phyloP scores from a whole-genome alignment of 2,329 filamentous ascomycete genomes.

The Lachnellula cervina region DNA sequence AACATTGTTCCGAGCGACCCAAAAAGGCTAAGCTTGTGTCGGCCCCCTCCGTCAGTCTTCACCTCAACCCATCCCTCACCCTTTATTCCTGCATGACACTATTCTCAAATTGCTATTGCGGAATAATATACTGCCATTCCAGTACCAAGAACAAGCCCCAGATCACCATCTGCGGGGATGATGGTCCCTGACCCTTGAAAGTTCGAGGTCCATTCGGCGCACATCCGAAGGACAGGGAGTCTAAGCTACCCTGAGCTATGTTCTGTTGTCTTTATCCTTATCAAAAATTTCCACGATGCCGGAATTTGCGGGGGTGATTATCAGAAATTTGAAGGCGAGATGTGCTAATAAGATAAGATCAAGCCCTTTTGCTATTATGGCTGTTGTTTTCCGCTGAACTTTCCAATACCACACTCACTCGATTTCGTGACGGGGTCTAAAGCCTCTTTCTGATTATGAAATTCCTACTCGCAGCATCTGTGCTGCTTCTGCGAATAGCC shows the following conservation, averaged over 20 bases:
- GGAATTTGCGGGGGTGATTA: neutral
- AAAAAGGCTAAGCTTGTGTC: neutral
- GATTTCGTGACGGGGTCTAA: neutral
- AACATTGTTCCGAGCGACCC: neutral
- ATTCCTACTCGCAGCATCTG: neutral
- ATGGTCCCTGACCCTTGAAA: neutral
- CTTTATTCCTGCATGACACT: neutral
- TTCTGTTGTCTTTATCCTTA: neutral
- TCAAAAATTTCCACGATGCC: neutral
- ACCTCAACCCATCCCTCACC: neutral
- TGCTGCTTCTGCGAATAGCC: constrained; percentile 2
- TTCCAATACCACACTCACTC: neutral
- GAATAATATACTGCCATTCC: neutral
- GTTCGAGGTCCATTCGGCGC: neutral
- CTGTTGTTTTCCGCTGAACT: neutral
- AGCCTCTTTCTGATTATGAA: neutral
- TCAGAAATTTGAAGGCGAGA: neutral
- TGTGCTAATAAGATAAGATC: neutral
- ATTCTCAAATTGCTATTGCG: neutral
- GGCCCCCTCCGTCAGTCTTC: neutral
- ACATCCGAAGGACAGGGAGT: neutral
- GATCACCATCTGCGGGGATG: neutral
- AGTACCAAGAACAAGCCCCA: neutral
- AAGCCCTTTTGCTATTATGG: neutral
- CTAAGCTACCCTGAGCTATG: neutral